Percentiles rank a stretch among this genome's conserved stretches.
phyloP scores from a whole-genome alignment of 2,329 filamentous ascomycete genomes.

The Alternaria viburni region DNA sequence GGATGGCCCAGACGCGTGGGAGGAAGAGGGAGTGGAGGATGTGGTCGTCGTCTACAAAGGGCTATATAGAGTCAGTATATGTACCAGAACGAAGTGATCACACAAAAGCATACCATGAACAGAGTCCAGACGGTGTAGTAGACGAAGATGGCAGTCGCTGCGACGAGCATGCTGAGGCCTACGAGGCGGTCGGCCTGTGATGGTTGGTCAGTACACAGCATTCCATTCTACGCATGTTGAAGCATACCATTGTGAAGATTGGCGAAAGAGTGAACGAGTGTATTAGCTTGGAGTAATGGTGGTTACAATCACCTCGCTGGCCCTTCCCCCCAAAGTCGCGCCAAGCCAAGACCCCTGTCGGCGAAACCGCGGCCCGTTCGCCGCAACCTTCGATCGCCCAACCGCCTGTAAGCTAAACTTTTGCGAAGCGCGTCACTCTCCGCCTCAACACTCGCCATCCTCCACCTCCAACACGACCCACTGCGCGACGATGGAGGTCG shows the following conservation, averaged over 20 bases:
- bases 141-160: conserved; percentile 74
- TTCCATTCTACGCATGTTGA: neutral
- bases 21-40: conserved; percentile 94
- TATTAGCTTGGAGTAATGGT: conserved; percentile 14
- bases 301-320: conserved; percentile 26
- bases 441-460: conserved; percentile 2
- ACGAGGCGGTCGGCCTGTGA: conserved; percentile 86
- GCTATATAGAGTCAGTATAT: conserved; percentile 59
- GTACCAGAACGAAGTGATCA: neutral
- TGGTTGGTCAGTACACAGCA: conserved; percentile 6
- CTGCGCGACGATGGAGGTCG: conserved; percentile 41
- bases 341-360: conserved; percentile 21
- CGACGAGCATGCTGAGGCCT: conserved; percentile 76
- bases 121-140: conserved; percentile 99
- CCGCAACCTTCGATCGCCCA: conserved; percentile 10
- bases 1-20: conserved; percentile 97
- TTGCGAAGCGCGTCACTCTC: conserved; percentile 23
- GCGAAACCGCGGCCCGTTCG: conserved; percentile 23
- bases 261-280: conserved; percentile 22
- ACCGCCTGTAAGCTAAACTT: conserved; percentile 29
- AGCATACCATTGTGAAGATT: conserved; percentile 38
- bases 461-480: conserved; percentile 2
- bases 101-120: conserved; percentile 75
- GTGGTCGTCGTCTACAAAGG: conserved; percentile 95
- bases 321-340: conserved; percentile 19